A percentile compares a stretch with the other conserved stretches of the same genome.
Conservation (phyloP, 2,329 filamentous ascomycete genomes). For the Aspergillus niger region DNA sequence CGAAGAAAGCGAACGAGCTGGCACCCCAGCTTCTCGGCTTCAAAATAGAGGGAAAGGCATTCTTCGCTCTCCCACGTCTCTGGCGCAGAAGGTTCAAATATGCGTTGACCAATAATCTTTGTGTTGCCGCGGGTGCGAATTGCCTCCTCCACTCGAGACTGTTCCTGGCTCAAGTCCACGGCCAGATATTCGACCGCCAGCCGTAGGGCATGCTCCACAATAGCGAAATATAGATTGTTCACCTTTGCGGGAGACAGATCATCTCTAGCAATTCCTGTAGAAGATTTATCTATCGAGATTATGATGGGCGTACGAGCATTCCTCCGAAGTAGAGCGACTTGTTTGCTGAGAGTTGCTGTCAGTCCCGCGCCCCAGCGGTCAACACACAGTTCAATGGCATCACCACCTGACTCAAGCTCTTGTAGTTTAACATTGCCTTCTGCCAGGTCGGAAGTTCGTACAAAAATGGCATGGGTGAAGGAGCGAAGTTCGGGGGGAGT, state of each 20-base stretch:
- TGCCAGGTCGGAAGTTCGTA: conserved; percentile 40
- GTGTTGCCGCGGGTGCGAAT: conserved; percentile 41
- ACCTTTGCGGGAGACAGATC: conserved; percentile 14
- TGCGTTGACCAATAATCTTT: conserved; percentile 44
- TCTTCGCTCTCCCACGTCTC: conserved; percentile 40
- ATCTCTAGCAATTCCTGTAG: conserved; percentile 17
- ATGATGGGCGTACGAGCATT: conserved; percentile 60
- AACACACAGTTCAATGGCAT: conserved; percentile 63
- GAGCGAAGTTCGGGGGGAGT: conserved; percentile 60
- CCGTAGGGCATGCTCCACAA: conserved; percentile 44
- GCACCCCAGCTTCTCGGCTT: conserved; percentile 40
- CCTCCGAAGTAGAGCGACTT: conserved; percentile 60
- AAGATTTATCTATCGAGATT: conserved; percentile 53
- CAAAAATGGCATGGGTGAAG: conserved; percentile 46
- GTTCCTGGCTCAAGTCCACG: conserved; percentile 39
- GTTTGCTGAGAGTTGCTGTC: conserved; percentile 54
- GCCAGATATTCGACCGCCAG: conserved; percentile 46
- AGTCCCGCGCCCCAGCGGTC: conserved; percentile 59
- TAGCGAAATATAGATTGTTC: conserved; percentile 33
- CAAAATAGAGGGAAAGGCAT: conserved; percentile 36
- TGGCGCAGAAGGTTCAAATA: conserved; percentile 32
- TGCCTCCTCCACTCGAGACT: conserved; percentile 27
- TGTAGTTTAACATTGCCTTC: conserved; percentile 47
- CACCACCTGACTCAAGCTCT: conserved; percentile 59
- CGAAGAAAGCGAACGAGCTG: conserved; percentile 44